Evolutionary conservation across 345 rosid genomes (phyloP).

Genomic region (Viola odorata): DNA sequence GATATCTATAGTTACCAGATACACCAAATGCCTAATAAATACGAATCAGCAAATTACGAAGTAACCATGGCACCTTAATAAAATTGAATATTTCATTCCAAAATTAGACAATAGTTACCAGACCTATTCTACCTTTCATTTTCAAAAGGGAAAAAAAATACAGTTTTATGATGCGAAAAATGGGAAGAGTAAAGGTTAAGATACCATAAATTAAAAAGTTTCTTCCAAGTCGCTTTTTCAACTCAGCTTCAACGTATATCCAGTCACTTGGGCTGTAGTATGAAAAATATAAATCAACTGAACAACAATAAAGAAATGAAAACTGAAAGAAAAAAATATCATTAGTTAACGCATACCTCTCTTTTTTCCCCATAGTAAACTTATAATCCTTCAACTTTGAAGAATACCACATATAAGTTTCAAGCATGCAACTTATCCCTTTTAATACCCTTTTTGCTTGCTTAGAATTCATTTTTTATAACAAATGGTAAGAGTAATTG

Average conservation of each 20-base stretch:
- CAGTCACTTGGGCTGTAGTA: slow-evolving; percentile 88
- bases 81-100: not conserved
- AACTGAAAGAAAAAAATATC: not conserved
- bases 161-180: not conserved
- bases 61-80: no score
- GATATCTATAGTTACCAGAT: slow-evolving; percentile 5
- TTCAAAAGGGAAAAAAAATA: no score
- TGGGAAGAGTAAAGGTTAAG: slow-evolving; percentile 1
- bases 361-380: no score
- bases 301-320: not conserved
- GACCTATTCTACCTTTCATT: no score
- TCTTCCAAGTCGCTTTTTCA: slow-evolving; percentile 80
- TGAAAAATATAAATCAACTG: slow-evolving; percentile 16
- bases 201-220: slow-evolving; percentile 82
- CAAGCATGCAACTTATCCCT: slow-evolving; percentile 2
- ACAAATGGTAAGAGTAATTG: slow-evolving; percentile 1
- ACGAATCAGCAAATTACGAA: not conserved
- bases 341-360: no score
- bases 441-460: not conserved
- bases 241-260: slow-evolving; percentile 90
- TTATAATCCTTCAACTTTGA: no score
- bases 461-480: no score
- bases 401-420: not conserved
- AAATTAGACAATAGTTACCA: not conserved
- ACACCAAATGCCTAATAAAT: not conserved